A percentile compares a stretch with the other conserved stretches of the same genome.
Conservation (phyloP, 2,329 filamentous ascomycete genomes). For the Microsporum canis region DNA sequence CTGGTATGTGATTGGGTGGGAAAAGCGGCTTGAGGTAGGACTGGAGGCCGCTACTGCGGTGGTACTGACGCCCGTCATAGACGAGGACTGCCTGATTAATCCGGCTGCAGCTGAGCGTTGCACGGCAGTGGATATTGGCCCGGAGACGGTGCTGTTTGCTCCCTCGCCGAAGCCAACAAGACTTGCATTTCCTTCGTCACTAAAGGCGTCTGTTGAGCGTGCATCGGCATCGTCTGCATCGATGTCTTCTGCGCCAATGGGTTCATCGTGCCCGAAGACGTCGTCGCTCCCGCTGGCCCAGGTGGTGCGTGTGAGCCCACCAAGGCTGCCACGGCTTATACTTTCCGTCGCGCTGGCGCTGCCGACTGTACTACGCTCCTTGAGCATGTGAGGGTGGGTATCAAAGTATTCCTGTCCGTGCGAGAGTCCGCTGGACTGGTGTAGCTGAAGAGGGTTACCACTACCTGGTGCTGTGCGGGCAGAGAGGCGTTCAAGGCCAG, state of each 20-base stretch:
- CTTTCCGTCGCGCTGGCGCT: slow-evolving; percentile 74
- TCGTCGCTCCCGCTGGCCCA: slow-evolving; percentile 57
- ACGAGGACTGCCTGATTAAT: slow-evolving; percentile 25
- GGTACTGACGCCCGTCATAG: slow-evolving; percentile 15
- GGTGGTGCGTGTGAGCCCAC: slow-evolving; percentile 45
- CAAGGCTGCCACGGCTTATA: slow-evolving; percentile 65
- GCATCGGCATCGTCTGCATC: slow-evolving; percentile 61
- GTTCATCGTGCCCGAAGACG: slow-evolving; percentile 58
- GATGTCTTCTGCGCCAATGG: slow-evolving; percentile 49
- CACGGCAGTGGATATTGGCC: slow-evolving; percentile 55
- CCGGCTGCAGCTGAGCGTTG: slow-evolving; percentile 23
- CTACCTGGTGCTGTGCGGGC: slow-evolving; percentile 53
- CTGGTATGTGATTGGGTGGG: slow-evolving; percentile 16
- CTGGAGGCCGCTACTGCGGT: slow-evolving; percentile 28
- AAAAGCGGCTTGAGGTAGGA: slow-evolving; percentile 26
- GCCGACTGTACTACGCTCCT: slow-evolving; percentile 81
- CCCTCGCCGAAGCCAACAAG: slow-evolving; percentile 90
- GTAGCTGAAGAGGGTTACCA: slow-evolving; percentile 5
- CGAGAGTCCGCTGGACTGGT: slow-evolving; percentile 16
- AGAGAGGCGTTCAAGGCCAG: slow-evolving; percentile 70
- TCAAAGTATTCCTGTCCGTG: slow-evolving; percentile 61
- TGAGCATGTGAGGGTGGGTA: slow-evolving; percentile 37
- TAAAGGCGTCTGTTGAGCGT: slow-evolving; percentile 62
- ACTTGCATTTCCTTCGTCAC: slow-evolving; percentile 71
- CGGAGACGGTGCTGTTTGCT: slow-evolving; percentile 71